Conservation (phyloP, 352 stramenopile genomes). For the Phytophthora agathidicida region DNA sequence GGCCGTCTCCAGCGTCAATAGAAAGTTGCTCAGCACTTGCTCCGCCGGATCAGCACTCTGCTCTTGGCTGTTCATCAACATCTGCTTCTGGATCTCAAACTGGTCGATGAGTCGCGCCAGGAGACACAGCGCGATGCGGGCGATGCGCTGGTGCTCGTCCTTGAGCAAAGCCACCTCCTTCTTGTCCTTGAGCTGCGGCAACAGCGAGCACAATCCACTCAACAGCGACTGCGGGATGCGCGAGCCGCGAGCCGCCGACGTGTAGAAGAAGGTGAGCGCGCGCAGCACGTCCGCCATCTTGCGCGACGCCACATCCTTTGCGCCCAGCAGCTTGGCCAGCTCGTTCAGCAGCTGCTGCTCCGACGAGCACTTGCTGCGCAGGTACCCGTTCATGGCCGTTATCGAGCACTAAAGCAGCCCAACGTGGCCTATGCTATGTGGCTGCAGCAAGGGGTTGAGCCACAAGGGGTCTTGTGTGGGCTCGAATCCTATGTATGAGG, state of each 20-base stretch:
- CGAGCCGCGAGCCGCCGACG: conserved; percentile 50
- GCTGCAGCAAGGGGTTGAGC: neutral
- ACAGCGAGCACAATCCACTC: conserved; percentile 62
- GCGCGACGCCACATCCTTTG: conserved; percentile 71
- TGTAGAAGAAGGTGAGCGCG: conserved; percentile 80
- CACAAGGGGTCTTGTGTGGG: too few species aligned
- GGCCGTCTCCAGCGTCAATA: conserved; percentile 54
- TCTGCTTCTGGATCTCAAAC: conserved; percentile 50
- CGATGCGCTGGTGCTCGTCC: conserved; percentile 71
- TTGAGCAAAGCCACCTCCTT: conserved; percentile 44
- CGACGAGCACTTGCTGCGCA: conserved; percentile 73
- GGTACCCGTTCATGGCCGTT: conserved; percentile 67
- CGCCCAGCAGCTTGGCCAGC: conserved; percentile 59
- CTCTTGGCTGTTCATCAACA: conserved; percentile 11
- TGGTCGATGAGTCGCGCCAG: conserved; percentile 68
- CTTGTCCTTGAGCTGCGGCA: conserved; percentile 81
- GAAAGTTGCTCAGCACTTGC: conserved; percentile 46
- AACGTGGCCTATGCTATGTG: conserved; percentile 1
- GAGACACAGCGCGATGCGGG: conserved; percentile 64
- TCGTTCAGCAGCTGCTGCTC: conserved; percentile 89
- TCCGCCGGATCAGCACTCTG: conserved; percentile 57
- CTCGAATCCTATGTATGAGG: too few species aligned
- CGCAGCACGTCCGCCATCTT: conserved; percentile 73
- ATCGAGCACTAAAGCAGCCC: neutral
- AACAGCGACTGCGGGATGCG: conserved; percentile 67